Base-by-base conservation (phyloP, 2,329 filamentous ascomycete genomes). In the Venturia oleaginea region DNA sequence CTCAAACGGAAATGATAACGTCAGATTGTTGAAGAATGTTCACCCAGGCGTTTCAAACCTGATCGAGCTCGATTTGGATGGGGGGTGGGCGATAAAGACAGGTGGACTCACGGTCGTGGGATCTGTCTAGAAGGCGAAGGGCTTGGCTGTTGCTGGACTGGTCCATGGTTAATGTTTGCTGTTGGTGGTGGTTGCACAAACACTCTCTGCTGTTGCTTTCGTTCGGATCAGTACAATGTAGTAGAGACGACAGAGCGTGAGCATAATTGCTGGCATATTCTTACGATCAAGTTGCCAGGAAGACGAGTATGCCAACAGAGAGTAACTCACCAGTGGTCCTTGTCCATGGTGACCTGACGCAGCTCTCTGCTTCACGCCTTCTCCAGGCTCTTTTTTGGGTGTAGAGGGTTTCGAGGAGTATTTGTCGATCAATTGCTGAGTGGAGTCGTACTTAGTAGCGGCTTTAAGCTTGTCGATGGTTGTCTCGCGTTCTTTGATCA, bases 381-480 rank as follows among this genome's bases (percentile, higher is more conserved):
- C n/a, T 19, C 32, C 32, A 4, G n/a, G 22, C 17, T 37, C 24
- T 22, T 46, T 22, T 24, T 65, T 61, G 68, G 70, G 66, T 71
- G 76, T 67, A 76, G 68, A 59, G 59, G 65, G 27, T 40, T 61
- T 42, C 19, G 62, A 62, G 11, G 92, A 92, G 74, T 99, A 99
- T 71, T 97, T 99, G 71, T 97, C 91, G 13, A 99, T 84, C 66
- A 99, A 78, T 73, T 97, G 86, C 71, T 95, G 86, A 1, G 94
- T 99, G 38, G 92, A 94, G 76, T 97, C 91, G 78, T 97, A 99
- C 75, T 90, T 96, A 40, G 94, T 99, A 32, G 92, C 92, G 65
- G 89, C 87, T 77, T 99, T 99, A 67, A 99, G 85, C 76, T 92
- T 92, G 74, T 96, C 89, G 68, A 99, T 97, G 1, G 92, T 96